Conservation (phyloP, 371 early-diverging fungal species). For the Circinella minor region DNA sequence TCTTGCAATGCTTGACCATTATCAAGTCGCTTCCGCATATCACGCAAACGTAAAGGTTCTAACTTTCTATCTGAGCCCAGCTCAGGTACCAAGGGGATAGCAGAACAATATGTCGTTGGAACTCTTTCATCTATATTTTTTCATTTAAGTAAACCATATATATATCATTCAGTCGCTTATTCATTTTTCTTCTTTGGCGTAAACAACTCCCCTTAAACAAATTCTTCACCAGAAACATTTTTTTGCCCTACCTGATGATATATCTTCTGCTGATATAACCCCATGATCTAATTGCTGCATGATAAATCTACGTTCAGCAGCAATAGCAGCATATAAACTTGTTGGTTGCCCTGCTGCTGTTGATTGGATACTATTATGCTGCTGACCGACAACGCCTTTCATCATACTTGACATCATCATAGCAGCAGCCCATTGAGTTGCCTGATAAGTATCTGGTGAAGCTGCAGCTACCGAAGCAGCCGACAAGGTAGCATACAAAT, state of each 20-base stretch:
- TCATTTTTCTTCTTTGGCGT: neutral
- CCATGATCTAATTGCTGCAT: constrained; percentile 42
- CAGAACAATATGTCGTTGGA: constrained; percentile 58
- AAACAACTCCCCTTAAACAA: neutral
- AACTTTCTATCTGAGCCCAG: constrained; percentile 66
- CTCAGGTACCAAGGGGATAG: constrained; percentile 76
- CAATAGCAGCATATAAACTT: constrained; percentile 35
- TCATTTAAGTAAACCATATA: neutral
- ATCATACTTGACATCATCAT: constrained; percentile 48
- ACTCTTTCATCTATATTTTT: constrained; percentile 22
- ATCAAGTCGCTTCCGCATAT: constrained; percentile 87
- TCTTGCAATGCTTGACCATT: constrained; percentile 46
- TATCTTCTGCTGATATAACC: constrained; percentile 12
- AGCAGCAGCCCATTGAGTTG: constrained; percentile 42
- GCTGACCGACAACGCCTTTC: constrained; percentile 22
- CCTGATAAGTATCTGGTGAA: constrained; percentile 33
- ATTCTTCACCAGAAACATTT: neutral
- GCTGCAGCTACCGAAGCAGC: constrained; percentile 9
- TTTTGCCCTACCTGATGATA: neutral
- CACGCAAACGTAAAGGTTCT: constrained; percentile 83
- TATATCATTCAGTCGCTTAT: neutral
- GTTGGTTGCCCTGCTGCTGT: constrained; percentile 19
- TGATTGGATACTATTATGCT: neutral
- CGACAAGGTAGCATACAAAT: neutral
- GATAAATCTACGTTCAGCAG: constrained; percentile 38